A percentile compares a stretch with the other conserved stretches of the same genome.
Evolutionary conservation across 1,139 yeast genomes (phyloP).

Genomic region (Magnusiomyces paraingens): DNA sequence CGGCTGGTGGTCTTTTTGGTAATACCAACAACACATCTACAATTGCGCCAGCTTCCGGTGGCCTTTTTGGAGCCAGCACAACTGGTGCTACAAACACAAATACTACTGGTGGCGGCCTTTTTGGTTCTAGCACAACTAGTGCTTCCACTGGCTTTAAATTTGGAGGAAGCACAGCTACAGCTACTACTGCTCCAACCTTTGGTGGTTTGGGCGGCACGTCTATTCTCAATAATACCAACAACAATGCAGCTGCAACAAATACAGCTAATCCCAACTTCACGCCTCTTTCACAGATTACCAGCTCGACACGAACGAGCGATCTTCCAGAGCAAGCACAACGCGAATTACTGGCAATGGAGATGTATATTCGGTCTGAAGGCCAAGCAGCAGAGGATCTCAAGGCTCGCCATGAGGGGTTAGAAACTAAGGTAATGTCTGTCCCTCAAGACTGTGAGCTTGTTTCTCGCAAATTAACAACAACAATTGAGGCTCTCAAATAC

Average conservation of each 20-base stretch:
- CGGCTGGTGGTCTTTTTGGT: conserved; percentile 13
- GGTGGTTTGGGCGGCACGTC: conserved; percentile 18
- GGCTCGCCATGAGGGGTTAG: conserved; percentile 57
- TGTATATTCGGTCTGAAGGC: conserved; percentile 77
- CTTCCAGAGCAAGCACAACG: conserved; percentile 69
- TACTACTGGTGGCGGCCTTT: conserved; percentile 11
- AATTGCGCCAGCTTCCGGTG: conserved; percentile 24
- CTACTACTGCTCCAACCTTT: conserved; percentile 15
- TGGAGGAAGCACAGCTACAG: conserved; percentile 2
- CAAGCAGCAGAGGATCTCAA: conserved; percentile 73
- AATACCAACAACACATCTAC: conserved; percentile 19
- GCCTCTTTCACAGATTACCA: conserved; percentile 48
- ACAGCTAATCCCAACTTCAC: conserved; percentile 15
- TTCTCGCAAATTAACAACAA: conserved; percentile 53
- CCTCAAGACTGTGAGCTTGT: conserved; percentile 80
- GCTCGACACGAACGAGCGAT: conserved; percentile 83
- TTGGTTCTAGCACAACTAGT: conserved; percentile 17
- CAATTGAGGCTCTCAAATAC: conserved; percentile 61
- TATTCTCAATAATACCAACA: conserved; percentile 7
- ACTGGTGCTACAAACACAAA: neutral
- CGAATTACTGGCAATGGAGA: conserved; percentile 75
- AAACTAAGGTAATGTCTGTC: conserved; percentile 64
- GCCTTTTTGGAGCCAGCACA: conserved; percentile 20
- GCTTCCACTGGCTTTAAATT: conserved; percentile 32
- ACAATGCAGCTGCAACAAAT: conserved; percentile 23